Evolutionary conservation across 1,284 basidiomycete species (phyloP), one percentile per base, ranked within the genome.

Genomic region (Mycosarcoma mackinlayi): DNA sequence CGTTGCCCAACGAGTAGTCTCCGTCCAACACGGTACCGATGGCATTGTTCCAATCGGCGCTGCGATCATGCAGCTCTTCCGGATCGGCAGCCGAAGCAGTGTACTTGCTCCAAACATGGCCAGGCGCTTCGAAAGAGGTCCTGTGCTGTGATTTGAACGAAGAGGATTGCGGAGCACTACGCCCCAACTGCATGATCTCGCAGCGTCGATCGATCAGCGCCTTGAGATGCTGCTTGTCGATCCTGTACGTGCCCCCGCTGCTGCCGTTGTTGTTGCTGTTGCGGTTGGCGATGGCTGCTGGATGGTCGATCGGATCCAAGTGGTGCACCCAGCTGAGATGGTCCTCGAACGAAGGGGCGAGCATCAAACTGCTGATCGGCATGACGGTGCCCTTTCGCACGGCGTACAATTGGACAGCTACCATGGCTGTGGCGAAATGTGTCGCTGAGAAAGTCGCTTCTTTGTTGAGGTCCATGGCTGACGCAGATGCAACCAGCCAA

Each of bases 21-120:
- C 77, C 77, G 25, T 73, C 70, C 18, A 70, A 45, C 16, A 79
- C 73, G 0, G 65, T 70, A 8, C 77, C 77, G 5, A 76, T 31
- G 3, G 58, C 54, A 10, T 62, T 37, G 35, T 68, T 68, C 73
- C 66, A 67, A 33, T 69, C 49, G 3, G 62, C 59, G 23, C 59
- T 58, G 0, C 56, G 51, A 19, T 47, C 28, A 47, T 67, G 64
- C 37, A 61, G 23, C 49, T 56, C 40, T 19, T 65, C 58, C n/a
- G 56, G 48, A n/a, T 66, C 70, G 2, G 39, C 31, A 6, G 67
- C 57, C 2, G 25, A 27, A 9, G 24, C 39, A 6, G 37, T 8
- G 25, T 60, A 65, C 19, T 53, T 5, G 37, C 31, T 37, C 67
- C 67, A 70, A 3, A 50, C 53, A 34, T 57, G 44, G 24, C 18